These are phyloP conservation scores for Chaetomium tenue DNA, from an alignment of 495 filamentous ascomycete species.

Conservation along the genomic window DNA sequence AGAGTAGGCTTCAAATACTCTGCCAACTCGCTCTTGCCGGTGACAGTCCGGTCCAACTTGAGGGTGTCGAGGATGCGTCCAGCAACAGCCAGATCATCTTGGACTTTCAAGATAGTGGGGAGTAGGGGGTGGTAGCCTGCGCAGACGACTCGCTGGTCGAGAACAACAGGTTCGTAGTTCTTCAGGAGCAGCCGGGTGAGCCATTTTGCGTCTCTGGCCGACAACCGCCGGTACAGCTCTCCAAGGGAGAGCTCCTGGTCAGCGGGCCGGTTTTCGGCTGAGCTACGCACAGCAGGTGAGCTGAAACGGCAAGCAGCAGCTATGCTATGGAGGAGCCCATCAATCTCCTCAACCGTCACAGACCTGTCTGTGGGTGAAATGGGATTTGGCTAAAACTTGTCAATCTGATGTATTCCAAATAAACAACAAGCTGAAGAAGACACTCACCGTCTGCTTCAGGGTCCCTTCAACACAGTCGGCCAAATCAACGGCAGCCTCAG, in stretches of 20 bases:
- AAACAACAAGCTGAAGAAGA: neutral
- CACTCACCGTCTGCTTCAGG: constrained; percentile 60
- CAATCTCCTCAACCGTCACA: constrained; percentile 75
- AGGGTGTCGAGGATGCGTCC: constrained; percentile 33
- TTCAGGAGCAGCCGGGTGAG: constrained; percentile 80
- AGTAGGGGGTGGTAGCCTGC: constrained; percentile 57
- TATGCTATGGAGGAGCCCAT: constrained; percentile 58
- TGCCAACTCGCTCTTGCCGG: constrained; percentile 24
- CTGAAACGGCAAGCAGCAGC: constrained; percentile 69
- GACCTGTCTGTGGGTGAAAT: constrained; percentile 33
- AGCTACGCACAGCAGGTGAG: constrained; percentile 57
- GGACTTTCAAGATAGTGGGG: constrained; percentile 63
- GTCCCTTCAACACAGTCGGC: constrained; percentile 66
- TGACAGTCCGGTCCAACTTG: constrained; percentile 27
- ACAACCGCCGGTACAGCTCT: constrained; percentile 58
- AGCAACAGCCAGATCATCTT: constrained; percentile 50
- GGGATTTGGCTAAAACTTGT: constrained; percentile 40
- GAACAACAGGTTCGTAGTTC: constrained; percentile 61
- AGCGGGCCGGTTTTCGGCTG: constrained; percentile 34
- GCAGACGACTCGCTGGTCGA: constrained; percentile 46
- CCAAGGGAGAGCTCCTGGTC: constrained; percentile 52
- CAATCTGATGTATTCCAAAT: constrained; percentile 13
- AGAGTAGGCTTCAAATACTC: constrained; percentile 56
- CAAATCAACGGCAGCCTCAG: constrained; percentile 60
- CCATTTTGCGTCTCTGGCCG: constrained; percentile 81